Base-by-base conservation (phyloP, 306 rosid species). In the Quercus berberidifolia region DNA sequence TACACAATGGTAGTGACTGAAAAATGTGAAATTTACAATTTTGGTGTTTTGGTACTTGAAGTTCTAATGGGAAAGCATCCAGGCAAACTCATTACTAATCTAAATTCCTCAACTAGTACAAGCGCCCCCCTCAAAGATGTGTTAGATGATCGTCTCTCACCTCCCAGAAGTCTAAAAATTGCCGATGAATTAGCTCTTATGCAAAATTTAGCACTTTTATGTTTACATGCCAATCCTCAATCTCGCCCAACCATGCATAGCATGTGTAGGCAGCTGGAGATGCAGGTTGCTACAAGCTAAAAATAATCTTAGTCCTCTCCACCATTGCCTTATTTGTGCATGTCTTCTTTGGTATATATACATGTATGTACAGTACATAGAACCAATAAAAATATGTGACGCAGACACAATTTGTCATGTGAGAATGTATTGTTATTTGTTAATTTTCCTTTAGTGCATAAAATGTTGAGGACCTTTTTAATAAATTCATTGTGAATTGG, bases 241-340 rank as follows among this genome's bases (percentile, higher is more conserved):
- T 74, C 81, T 21, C 43, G 80, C 74, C 88, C 85, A 59, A 85
- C 83, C 21, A 85, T 85, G 88, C 28, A 72, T 68, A 55, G 52
- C 41, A 23, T 85, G 0, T 71, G 83, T 13, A 82, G 77, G 5
- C 2, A 59, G 14, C 33, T 85, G 60, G 83, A 81, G 59, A 76
- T 43, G 3, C 13, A 33, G 38, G 28, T 1, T 26, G 28, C 28
- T 35, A 1, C 1, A 5, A 5, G 0, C 8, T 35, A 35, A 35
- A 35, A 35, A 35, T 35, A 1, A 35, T 35, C 41, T 1, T 57
- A 30, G 33, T 4, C 4, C 33, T 3, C 31, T 28, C 31, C 4
- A 28, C 31, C 31, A 28, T 28, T 28, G 31, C 31, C 4, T 28
- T 28, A 28, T 3, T 28, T 28, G 31, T 28, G 31, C 31, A 28